Base-by-base conservation (phyloP, 2,329 filamentous ascomycete species). In the Myriosclerotinia scirpicola region DNA sequence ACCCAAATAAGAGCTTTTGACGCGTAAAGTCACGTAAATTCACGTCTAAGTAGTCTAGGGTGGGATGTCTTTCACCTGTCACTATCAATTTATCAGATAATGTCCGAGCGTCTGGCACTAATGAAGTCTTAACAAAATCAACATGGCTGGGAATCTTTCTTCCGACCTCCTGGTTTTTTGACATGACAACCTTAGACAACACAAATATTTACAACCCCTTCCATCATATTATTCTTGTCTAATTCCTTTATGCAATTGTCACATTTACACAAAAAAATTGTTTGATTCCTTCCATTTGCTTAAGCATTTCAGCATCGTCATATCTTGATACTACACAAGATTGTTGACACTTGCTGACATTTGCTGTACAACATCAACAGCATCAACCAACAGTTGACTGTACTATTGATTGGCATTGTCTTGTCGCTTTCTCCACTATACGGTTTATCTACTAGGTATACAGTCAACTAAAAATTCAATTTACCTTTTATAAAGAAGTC, bases 111-210 rank as follows among this genome's bases (percentile, higher is more conserved):
- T 44, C 14, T 14, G 54, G 38, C 56, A 44, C 48, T 66, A 65
- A 54, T 20, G 42, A 61, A 65, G 30, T 36, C 38, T 26, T 26
- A 42, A 48, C n/a, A 38, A 66, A 66, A 66, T 61, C 36, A 61
- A 60, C 46, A 66, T 61, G 64, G 64, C 64, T 66, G 64, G 64
- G 36, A 61, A 61, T 46, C 48, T 36, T 61, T 30, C 36, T 53
- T 53, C 55, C 55, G 48, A 61, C 64, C 64, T 60, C 55, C 64
- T 64, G 50, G 20, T 53, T 66, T 61, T 42, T 6, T 42, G 14
- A 40, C 50, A 52, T 61, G 55, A 65, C 34, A 65, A 46, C 53
- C n/a, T n/a, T n/a, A 40, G 34, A 60, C 26, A 65, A 34, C 46
- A 61, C 55, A 44, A 65, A 54, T 61, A 65, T 61, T 40, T n/a